Conservation (phyloP, 306 rosid species). For the Trifolium fragiferum region DNA sequence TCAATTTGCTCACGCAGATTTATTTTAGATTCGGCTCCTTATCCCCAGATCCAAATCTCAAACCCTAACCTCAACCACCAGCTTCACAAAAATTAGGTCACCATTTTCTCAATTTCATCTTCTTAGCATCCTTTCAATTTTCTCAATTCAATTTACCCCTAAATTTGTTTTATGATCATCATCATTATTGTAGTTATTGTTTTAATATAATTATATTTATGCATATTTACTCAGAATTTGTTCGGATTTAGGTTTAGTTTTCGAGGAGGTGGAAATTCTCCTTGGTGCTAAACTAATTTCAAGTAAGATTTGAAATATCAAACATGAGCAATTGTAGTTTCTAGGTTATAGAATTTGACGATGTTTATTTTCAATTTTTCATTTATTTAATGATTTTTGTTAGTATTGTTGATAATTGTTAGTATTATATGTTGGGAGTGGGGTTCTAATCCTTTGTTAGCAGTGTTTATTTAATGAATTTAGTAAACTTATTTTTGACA, state of each 20-base stretch:
- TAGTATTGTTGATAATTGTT: neutral
- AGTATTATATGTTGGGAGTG: neutral
- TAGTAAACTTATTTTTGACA: constrained; percentile 1
- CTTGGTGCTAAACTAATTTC: constrained; percentile 22
- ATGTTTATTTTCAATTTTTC: neutral
- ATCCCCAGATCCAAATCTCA: constrained; percentile 17
- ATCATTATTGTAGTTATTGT: neutral
- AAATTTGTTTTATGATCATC: neutral
- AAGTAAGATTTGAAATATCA: neutral
- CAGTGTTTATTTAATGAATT: neutral
- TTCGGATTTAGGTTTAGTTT: constrained; percentile 11
- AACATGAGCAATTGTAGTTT: constrained; percentile 7
- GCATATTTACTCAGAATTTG: neutral
- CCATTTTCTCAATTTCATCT: constrained; percentile 11
- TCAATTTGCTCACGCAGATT: neutral
- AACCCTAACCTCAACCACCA: constrained; percentile 1
- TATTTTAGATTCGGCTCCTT: neutral
- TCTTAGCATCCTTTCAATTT: neutral
- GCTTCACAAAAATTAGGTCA: neutral
- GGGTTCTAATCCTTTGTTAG: neutral
- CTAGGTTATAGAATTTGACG: neutral
- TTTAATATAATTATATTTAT: no score
- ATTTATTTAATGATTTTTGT: neutral
- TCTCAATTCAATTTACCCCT: neutral
- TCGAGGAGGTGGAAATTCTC: constrained; percentile 15